A percentile compares a stretch with the other conserved stretches of the same genome.
Evolutionary conservation across 345 rosid species (phyloP).

Genomic region (Lepidium didymum): DNA sequence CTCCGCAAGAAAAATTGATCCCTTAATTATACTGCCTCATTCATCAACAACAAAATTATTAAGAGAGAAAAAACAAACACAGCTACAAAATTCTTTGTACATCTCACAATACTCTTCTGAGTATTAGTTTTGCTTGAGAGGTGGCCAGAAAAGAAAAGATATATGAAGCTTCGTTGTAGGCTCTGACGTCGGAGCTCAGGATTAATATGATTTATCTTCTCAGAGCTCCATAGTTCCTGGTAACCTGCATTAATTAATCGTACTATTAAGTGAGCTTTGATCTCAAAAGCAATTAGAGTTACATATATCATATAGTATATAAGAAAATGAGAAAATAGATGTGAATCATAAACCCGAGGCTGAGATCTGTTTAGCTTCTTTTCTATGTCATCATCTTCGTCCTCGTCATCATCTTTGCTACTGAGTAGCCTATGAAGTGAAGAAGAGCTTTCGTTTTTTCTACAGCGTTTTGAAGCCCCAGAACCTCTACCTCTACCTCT

Average conservation of each 20-base stretch:
- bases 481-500: slow-evolving; percentile 66
- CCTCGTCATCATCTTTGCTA: slow-evolving; percentile 62
- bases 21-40: background rate
- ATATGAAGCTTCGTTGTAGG: background rate
- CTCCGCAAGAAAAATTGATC: background rate
- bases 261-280: background rate
- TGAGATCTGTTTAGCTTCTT: slow-evolving; percentile 53
- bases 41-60: background rate
- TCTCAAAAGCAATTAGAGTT: background rate
- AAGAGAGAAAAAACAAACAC: background rate
- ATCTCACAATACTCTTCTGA: background rate
- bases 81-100: slow-evolving; percentile 11
- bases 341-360: slow-evolving; percentile 43
- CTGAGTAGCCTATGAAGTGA: slow-evolving; percentile 48
- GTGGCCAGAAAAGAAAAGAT: background rate
- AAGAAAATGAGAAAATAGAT: no score
- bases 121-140: background rate
- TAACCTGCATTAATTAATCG: slow-evolving; percentile 38
- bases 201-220: slow-evolving; percentile 36
- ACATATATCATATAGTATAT: no score
- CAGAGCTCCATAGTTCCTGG: slow-evolving; percentile 85
- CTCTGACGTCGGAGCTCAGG: background rate
- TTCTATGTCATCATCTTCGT: slow-evolving; percentile 50
- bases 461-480: slow-evolving; percentile 71
- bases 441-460: slow-evolving; percentile 54